These are phyloP conservation scores for Neocatenulostroma microsporum DNA, from an alignment of 2,329 filamentous ascomycete genomes.

Conservation along the genomic window DNA sequence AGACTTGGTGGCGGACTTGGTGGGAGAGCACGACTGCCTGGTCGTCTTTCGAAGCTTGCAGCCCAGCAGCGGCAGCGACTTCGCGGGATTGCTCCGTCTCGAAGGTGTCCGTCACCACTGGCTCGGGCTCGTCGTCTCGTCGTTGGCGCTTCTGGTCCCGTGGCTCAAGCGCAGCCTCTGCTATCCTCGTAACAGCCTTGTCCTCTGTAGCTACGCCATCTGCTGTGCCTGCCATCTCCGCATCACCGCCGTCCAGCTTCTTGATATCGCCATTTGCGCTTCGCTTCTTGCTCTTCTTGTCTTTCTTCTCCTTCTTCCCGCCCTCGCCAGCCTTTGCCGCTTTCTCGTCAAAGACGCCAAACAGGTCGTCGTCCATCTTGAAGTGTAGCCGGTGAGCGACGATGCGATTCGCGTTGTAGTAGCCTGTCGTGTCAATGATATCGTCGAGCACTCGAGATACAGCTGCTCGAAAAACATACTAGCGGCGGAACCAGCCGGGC, in stretches of 20 bases:
- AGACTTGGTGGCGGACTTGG: constrained; percentile 97
- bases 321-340: constrained; percentile 11
- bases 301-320: constrained; percentile 22
- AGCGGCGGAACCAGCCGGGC: not conserved
- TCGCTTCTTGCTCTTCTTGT: constrained; percentile 63
- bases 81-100: constrained; percentile 92
- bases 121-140: constrained; percentile 58
- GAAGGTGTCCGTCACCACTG: constrained; percentile 86
- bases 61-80: constrained; percentile 69
- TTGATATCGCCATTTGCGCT: constrained; percentile 76
- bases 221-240: constrained; percentile 38
- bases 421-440: not conserved
- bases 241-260: constrained; percentile 30
- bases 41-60: constrained; percentile 54
- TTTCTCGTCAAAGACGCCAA: constrained; percentile 30
- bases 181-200: constrained; percentile 27
- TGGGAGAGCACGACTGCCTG: constrained; percentile 77
- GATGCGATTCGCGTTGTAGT: not conserved
- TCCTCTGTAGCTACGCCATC: constrained; percentile 8
- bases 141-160: constrained; percentile 58
- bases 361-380: constrained; percentile 23
- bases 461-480: not conserved
- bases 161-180: constrained; percentile 37
- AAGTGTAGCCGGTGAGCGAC: not conserved
- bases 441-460: not conserved